Conservation (phyloP, 495 filamentous ascomycete species). For the Aspergillus cristatus region DNA sequence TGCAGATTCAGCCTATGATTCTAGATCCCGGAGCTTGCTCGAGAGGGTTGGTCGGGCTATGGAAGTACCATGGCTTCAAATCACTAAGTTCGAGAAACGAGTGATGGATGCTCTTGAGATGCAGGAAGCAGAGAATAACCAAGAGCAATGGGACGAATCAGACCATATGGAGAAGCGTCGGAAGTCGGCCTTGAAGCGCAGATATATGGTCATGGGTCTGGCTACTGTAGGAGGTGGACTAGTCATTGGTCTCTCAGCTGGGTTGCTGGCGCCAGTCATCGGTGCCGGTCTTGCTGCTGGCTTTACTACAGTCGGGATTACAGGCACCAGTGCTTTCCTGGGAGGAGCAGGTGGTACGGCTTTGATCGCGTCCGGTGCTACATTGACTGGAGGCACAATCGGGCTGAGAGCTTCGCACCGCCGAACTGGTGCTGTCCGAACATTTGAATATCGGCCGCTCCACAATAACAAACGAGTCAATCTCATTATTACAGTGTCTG, state of each 20-base stretch:
- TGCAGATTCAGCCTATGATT: slow-evolving; percentile 89
- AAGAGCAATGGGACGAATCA: slow-evolving; percentile 92
- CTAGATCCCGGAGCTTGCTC: slow-evolving; percentile 75
- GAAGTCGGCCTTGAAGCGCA: slow-evolving; percentile 68
- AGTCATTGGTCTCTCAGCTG: slow-evolving; percentile 92
- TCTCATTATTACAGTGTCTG: slow-evolving; percentile 88
- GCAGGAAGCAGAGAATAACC: slow-evolving; percentile 82
- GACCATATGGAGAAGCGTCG: slow-evolving; percentile 85
- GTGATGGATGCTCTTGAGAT: slow-evolving; percentile 96
- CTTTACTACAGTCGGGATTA: slow-evolving; percentile 88
- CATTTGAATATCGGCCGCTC: slow-evolving; percentile 92
- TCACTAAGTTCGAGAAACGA: slow-evolving; percentile 93
- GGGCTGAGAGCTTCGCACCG: slow-evolving; percentile 76
- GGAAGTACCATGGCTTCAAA: slow-evolving; percentile 81
- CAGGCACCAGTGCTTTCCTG: slow-evolving; percentile 80
- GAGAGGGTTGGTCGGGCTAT: slow-evolving; percentile 75
- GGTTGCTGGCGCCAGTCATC: slow-evolving; percentile 86
- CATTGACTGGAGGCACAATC: slow-evolving; percentile 77
- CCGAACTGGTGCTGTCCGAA: slow-evolving; percentile 81
- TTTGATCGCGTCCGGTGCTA: slow-evolving; percentile 82
- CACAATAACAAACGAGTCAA: slow-evolving; percentile 98
- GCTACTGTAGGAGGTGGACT: slow-evolving; percentile 93
- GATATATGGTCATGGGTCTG: slow-evolving; percentile 91
- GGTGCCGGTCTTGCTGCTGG: slow-evolving; percentile 91
- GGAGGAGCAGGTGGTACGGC: slow-evolving; percentile 89